Evolutionary conservation across 2,329 filamentous ascomycete genomes (phyloP).

Genomic region (Fusarium succisae): DNA sequence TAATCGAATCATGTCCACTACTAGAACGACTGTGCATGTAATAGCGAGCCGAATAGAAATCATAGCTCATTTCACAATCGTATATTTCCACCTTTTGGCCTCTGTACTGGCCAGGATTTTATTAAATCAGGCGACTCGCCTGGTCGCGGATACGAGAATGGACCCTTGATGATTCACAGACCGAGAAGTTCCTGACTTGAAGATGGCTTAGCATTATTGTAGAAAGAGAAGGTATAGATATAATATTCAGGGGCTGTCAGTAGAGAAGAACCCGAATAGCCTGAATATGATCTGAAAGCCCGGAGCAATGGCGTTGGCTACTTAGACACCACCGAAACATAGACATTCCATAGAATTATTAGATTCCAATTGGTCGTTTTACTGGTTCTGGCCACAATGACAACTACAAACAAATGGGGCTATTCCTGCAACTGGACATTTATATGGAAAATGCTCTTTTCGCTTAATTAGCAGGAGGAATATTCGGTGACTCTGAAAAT

Average conservation of each 20-base stretch:
- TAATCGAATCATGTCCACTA: background rate
- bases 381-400: accelerated
- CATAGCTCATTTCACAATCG: background rate
- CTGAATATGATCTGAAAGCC: accelerated
- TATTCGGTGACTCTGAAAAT: background rate
- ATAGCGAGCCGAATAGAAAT: background rate
- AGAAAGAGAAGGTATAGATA: background rate
- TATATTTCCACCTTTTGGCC: background rate
- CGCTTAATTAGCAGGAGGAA: background rate
- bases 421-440: background rate
- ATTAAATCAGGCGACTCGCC: too few relatives aligned
- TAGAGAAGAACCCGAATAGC: too few relatives aligned
- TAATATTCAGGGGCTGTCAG: too few relatives aligned
- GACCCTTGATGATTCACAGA: background rate
- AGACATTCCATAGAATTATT: accelerated
- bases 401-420: background rate
- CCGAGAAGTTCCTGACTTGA: accelerated
- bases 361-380: accelerated
- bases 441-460: background rate
- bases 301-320: accelerated
- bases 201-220: accelerated
- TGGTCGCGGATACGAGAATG: background rate
- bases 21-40: background rate
- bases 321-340: accelerated
- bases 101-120: background rate